phyloP scores from a whole-genome alignment of 305 asterid genomes.

The Plantago lanceolata region DNA sequence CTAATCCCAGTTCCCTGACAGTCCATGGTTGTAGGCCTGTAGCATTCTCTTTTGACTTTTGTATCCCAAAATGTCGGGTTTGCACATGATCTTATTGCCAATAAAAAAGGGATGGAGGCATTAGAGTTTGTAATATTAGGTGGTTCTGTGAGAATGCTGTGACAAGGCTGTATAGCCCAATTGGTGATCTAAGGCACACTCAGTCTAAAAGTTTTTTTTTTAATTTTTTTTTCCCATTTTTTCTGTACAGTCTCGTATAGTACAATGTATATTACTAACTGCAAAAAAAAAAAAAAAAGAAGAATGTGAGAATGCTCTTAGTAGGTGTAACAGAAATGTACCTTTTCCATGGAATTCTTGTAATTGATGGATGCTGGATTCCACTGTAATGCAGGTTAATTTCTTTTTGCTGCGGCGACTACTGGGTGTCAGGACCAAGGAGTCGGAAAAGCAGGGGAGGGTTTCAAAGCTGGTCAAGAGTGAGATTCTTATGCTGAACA shows the following conservation, averaged over 20 bases:
- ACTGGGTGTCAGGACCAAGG: conserved; percentile 92
- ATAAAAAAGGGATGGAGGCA: not conserved
- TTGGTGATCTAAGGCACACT: not conserved
- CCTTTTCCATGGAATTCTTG: too few species aligned
- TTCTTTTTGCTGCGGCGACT: conserved; percentile 84
- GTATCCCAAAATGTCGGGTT: not conserved
- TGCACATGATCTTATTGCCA: not conserved
- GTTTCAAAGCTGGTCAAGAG: conserved; percentile 80
- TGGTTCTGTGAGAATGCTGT: not conserved
- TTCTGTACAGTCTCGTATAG: too few species aligned
- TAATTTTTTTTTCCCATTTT: too few species aligned
- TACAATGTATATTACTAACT: too few species aligned
- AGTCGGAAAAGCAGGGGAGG: conserved; percentile 77
- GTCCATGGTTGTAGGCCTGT: too few species aligned
- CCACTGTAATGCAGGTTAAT: conserved; percentile 51
- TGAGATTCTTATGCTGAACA: conserved; percentile 93
- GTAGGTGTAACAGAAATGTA: too few species aligned
- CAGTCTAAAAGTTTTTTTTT: too few species aligned
- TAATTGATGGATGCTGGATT: too few species aligned
- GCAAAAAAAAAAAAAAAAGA: too few species aligned
- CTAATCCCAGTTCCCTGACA: too few species aligned
- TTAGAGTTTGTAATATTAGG: not conserved
- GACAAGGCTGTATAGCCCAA: not conserved
- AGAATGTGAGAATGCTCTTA: too few species aligned
- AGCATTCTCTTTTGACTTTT: too few species aligned